Conservation (phyloP, 2,329 filamentous ascomycete genomes). For the Phyllosticta citrichinensis region DNA sequence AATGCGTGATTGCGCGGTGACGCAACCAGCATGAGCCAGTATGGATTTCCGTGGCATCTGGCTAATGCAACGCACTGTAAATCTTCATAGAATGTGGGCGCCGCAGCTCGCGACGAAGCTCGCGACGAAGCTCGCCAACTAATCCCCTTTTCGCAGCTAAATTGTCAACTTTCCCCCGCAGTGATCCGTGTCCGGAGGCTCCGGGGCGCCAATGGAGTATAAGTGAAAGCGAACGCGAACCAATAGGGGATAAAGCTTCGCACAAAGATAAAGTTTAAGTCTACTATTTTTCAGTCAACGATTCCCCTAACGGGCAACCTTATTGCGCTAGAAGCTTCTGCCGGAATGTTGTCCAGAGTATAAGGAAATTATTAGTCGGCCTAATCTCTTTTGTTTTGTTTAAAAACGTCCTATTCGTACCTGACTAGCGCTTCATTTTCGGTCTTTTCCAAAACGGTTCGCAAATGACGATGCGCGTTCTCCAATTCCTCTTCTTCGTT, state of each 20-base stretch:
- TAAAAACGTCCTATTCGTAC: no score
- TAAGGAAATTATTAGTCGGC: background rate
- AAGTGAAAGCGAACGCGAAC: background rate
- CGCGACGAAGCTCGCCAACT: no score
- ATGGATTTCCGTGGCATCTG: no score
- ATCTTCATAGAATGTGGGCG: no score
- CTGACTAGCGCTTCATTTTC: fast-evolving
- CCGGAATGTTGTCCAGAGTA: background rate
- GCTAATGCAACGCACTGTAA: no score
- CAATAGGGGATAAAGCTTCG: background rate
- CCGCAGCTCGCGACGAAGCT: no score
- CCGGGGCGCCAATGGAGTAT: no score
- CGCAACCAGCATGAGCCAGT: no score
- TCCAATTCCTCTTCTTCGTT: background rate
- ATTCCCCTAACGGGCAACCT: background rate
- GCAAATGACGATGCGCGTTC: background rate
- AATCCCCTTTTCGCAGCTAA: no score
- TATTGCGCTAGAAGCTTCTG: background rate
- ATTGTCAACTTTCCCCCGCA: no score
- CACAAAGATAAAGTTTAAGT: background rate
- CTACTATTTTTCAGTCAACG: background rate
- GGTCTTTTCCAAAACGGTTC: background rate
- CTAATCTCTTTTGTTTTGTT: background rate
- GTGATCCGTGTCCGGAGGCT: no score
- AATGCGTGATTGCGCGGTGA: no score